phyloP scores from a whole-genome alignment of 148 eudicot species.

The Rhododendron kiyosumense region DNA sequence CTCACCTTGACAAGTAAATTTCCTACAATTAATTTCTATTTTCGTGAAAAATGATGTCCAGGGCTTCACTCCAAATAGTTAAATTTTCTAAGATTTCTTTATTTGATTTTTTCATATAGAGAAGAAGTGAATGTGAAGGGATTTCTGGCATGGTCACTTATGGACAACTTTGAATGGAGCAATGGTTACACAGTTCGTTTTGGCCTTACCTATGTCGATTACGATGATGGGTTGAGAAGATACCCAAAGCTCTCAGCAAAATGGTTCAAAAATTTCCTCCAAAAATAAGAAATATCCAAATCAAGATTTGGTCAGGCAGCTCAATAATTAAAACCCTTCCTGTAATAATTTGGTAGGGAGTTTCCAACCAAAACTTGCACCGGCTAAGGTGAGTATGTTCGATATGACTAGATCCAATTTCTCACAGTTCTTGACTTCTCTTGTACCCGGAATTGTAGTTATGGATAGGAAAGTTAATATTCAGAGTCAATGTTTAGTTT shows the following conservation, averaged over 20 bases:
- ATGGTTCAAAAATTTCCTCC: neutral
- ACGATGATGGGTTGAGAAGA: neutral
- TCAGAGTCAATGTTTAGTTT: no score
- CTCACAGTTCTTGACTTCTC: no score
- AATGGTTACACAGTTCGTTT: neutral
- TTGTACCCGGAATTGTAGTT: no score
- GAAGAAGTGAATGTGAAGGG: neutral
- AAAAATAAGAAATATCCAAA: neutral
- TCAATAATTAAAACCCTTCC: no score
- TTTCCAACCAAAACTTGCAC: no score
- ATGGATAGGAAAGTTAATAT: no score
- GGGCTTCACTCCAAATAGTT: neutral
- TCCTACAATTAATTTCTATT: neutral
- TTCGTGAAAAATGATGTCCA: neutral
- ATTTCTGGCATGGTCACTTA: neutral
- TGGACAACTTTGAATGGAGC: neutral
- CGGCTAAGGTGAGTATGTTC: no score
- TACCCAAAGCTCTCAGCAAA: neutral
- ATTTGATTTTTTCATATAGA: neutral
- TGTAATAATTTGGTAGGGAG: no score
- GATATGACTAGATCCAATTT: no score
- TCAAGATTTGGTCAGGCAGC: no score
- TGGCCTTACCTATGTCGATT: neutral
- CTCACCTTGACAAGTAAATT: neutral
- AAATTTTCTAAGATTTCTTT: no score